Evolutionary conservation across 2,329 filamentous ascomycete species (phyloP).

Genomic region (Byssoonygena ceratinophila): DNA sequence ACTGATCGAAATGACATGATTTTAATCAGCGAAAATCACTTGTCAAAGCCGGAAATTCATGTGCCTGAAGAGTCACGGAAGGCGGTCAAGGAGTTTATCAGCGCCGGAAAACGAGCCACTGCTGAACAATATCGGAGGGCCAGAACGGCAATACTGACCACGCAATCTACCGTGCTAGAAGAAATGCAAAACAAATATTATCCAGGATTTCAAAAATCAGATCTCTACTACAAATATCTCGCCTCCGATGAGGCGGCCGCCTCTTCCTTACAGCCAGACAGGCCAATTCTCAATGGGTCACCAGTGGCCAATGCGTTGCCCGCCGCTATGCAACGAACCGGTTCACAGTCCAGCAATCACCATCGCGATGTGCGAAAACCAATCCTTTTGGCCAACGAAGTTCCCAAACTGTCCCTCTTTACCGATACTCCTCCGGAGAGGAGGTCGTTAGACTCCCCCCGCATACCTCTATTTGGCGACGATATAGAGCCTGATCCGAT

Average conservation of each 20-base stretch:
- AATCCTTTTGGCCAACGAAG: conserved; percentile 51
- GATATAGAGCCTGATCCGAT: conserved; percentile 62
- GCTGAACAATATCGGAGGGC: conserved; percentile 74
- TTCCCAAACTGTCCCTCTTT: conserved; percentile 26
- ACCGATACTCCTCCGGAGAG: conserved; percentile 41
- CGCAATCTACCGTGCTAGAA: conserved; percentile 73
- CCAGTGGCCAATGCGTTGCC: conserved; percentile 28
- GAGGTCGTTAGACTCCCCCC: conserved; percentile 60
- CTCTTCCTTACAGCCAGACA: conserved; percentile 20
- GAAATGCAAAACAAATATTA: conserved; percentile 74
- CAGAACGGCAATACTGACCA: conserved; percentile 65
- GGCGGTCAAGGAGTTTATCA: conserved; percentile 65
- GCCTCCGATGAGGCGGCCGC: conserved; percentile 62
- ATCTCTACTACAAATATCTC: conserved; percentile 91
- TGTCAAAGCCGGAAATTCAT: conserved; percentile 70
- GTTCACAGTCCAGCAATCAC: conserved; percentile 38
- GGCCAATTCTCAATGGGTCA: conserved; percentile 5
- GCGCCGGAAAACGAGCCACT: conserved; percentile 64
- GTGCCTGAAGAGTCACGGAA: conserved; percentile 59
- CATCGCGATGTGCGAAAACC: conserved; percentile 47
- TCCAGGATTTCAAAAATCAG: conserved; percentile 78
- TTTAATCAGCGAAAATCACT: conserved; percentile 83
- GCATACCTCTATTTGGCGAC: conserved; percentile 63
- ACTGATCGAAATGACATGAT: conserved; percentile 78
- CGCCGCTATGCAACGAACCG: conserved; percentile 37